These are phyloP conservation scores for Gossypium davidsonii DNA, from an alignment of 441 rosid species.

Conservation along the genomic window DNA sequence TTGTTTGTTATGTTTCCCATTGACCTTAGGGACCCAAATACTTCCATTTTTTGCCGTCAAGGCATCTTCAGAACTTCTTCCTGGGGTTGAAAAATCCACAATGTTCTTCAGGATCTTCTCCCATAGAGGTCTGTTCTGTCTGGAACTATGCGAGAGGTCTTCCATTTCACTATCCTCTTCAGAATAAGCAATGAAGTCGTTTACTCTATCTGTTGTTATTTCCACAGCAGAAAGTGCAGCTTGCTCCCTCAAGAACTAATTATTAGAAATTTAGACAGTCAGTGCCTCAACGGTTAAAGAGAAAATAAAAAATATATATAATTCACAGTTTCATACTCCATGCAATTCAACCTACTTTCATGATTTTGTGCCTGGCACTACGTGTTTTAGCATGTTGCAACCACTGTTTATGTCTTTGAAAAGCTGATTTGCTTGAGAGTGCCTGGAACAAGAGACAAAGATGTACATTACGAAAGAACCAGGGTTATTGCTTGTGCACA, in stretches of 20 bases:
- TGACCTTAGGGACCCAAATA: constrained; percentile 64
- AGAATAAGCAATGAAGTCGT: constrained; percentile 68
- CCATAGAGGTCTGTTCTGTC: constrained; percentile 52
- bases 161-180: constrained; percentile 57
- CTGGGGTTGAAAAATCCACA: constrained; percentile 40
- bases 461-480: background rate
- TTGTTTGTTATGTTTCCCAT: constrained; percentile 76
- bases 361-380: constrained; percentile 94
- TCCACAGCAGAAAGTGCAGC: constrained; percentile 74
- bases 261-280: constrained; percentile 14
- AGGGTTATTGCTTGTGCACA: background rate
- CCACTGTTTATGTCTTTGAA: constrained; percentile 94
- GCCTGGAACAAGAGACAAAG: constrained; percentile 40
- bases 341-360: constrained; percentile 52
- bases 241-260: constrained; percentile 87
- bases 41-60: constrained; percentile 38
- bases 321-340: background rate
- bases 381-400: constrained; percentile 92
- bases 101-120: constrained; percentile 58
- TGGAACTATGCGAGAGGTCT: constrained; percentile 39
- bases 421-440: constrained; percentile 85
- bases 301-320: background rate
- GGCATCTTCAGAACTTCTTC: constrained; percentile 27
- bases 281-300: background rate
- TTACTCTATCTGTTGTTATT: constrained; percentile 67